These are phyloP conservation scores for Neurospora sp. DNA, from an alignment of 495 filamentous ascomycete species.

Conservation along the genomic window DNA sequence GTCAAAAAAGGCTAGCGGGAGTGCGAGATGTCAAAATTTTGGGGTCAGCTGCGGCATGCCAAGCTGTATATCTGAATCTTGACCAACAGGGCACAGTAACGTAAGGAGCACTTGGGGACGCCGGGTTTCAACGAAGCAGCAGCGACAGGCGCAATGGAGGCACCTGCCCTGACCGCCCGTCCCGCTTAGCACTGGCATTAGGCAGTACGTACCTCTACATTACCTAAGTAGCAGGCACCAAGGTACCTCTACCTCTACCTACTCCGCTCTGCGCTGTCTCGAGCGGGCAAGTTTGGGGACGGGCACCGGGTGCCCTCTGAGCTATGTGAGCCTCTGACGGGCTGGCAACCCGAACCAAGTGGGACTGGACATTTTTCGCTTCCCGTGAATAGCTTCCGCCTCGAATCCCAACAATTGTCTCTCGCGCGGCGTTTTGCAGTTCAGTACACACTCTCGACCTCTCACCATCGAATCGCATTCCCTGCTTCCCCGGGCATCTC, in stretches of 20 bases:
- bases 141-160: not conserved
- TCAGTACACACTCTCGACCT: not conserved
- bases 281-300: not conserved
- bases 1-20: not conserved
- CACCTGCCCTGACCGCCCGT: not conserved
- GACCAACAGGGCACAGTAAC: not conserved
- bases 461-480: not conserved
- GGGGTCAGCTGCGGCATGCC: not conserved
- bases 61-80: not conserved
- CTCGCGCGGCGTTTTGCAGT: not conserved
- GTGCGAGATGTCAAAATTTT: not conserved
- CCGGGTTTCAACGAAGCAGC: not conserved
- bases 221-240: not conserved
- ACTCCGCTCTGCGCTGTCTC: not conserved
- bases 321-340: not conserved
- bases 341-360: not conserved
- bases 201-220: not conserved
- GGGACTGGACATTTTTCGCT: not conserved
- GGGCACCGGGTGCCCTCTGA: not conserved
- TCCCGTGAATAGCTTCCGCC: not conserved
- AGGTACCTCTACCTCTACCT: not conserved
- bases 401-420: slow-evolving; percentile 13
- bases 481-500: not conserved
- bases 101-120: not conserved
- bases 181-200: not conserved